Base-by-base conservation (phyloP, 129 eudicot species). In the Cynara cardunculus region DNA sequence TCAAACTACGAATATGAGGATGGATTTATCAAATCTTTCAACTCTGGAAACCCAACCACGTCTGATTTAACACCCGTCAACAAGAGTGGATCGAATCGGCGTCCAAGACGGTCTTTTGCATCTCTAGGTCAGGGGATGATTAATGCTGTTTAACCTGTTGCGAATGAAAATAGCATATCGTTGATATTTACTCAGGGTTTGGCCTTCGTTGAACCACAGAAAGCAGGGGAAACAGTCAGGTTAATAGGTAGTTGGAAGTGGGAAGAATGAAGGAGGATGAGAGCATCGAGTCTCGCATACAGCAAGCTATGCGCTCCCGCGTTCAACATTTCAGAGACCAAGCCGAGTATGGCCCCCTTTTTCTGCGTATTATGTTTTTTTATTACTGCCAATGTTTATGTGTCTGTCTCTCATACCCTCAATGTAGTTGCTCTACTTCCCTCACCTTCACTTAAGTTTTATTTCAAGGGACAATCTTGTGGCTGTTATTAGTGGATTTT, bases 301-400 rank as follows among this genome's bases (percentile, higher is more conserved):
- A 87, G 75, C 69, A 69, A 64, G 88, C 91, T 30, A 68, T 92
- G 81, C 35, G 61, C 34, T 84, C 96, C 70, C 93, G 97, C 73
- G 37, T 86, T 46, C 82, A 85, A 3, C 87, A 90, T 85, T 90
- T 92, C 89, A 87, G 76, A 61, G 87, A 92, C 79, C 89, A 85
- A 81, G 81, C 97, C 30, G 93, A 88, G 97, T 92, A 88, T 41
- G 24, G 13, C 27, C 35, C 19, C 14, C 10, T 72, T 22, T 30
- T 46, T 19, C 64, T 18, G 25, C 0, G 35, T 8, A 21, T 32
- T 26, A 49, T 16, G 6, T 14, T 49, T 14, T 46, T 3, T 16
- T 46, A 46, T 46, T 30, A 30, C 34, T 46, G 61, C 61, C 19
- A 46, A 46, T 46, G n/a, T 46, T 46, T 39, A 39, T 39, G 5